A percentile compares a stretch with the other conserved stretches of the same genome.
phyloP scores from a whole-genome alignment of 2,329 filamentous ascomycete genomes.

The Diaporthe citrichinensis region DNA sequence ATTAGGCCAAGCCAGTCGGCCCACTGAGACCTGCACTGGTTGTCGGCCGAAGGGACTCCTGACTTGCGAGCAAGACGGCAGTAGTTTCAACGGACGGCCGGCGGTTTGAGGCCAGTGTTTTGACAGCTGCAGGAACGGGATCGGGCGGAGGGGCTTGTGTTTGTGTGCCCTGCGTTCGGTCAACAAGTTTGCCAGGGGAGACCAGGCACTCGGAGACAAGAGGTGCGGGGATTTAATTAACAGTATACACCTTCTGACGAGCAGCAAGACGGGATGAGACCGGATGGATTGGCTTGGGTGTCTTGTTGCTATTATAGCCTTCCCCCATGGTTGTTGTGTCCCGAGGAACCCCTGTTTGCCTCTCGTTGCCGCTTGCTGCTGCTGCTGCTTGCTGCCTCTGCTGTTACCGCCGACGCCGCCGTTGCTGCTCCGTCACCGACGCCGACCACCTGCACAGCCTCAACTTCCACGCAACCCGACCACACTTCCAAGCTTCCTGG shows the following conservation, averaged over 20 bases:
- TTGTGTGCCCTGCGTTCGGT: constrained; percentile 16
- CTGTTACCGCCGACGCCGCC: neutral
- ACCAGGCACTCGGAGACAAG: constrained; percentile 19
- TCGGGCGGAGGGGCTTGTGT: neutral
- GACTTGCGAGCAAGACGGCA: constrained; percentile 16
- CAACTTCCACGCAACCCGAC: constrained; percentile 30
- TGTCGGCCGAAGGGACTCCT: constrained; percentile 3
- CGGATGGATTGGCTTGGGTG: neutral
- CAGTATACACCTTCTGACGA: neutral
- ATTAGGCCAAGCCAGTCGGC: neutral
- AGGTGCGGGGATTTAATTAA: constrained; percentile 10
- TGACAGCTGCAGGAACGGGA: constrained; percentile 33
- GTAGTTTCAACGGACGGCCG: constrained; percentile 35
- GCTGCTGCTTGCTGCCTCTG: neutral
- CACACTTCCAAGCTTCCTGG: constrained; percentile 27
- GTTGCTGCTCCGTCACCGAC: constrained; percentile 1
- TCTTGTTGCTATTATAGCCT: constrained; percentile 19
- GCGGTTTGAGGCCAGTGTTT: constrained; percentile 31
- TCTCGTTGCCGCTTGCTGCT: neutral
- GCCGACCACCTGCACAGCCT: constrained; percentile 19
- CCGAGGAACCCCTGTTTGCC: neutral
- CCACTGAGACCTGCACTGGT: neutral
- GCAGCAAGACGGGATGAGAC: constrained; percentile 14
- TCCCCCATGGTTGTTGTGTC: neutral
- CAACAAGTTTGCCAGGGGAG: neutral